Conservation (phyloP, 2,329 filamentous ascomycete genomes). For the Botrytis deweyae region DNA sequence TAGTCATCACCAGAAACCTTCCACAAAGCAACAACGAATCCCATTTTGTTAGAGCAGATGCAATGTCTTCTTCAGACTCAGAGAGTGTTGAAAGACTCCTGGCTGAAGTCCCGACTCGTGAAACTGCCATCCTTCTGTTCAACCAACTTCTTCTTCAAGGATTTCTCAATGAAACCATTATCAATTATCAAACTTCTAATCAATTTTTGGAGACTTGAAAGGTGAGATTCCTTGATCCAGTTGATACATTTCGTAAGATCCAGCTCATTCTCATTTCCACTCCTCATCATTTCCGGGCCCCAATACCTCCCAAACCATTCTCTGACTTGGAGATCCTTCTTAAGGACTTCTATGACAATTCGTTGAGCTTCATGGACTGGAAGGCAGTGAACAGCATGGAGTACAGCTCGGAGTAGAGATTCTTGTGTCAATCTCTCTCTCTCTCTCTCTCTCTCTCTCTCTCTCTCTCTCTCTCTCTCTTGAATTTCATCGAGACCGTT, state of each 20-base stretch:
- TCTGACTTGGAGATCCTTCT: neutral
- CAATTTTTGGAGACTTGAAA: accelerated
- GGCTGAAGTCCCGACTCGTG: neutral
- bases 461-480: neutral
- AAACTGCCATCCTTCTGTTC: neutral
- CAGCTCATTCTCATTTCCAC: neutral
- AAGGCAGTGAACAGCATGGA: accelerated
- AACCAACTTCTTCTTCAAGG: neutral
- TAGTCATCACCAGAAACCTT: neutral
- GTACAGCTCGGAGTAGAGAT: no score
- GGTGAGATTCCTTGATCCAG: accelerated
- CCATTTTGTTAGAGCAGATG: neutral
- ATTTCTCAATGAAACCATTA: accelerated
- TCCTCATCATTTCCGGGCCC: neutral
- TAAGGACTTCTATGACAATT: accelerated
- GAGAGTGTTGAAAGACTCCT: no score
- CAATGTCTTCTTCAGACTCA: no score
- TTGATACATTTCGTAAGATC: accelerated
- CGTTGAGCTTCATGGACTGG: accelerated
- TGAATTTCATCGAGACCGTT: neutral
- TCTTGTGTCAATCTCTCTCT: no score
- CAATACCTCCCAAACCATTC: neutral
- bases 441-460: neutral
- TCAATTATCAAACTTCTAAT: accelerated
- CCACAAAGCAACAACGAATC: accelerated